A percentile compares a stretch with the other conserved stretches of the same genome.
Conservation (phyloP, 2,329 filamentous ascomycete species). For the Fusarium papillatum region DNA sequence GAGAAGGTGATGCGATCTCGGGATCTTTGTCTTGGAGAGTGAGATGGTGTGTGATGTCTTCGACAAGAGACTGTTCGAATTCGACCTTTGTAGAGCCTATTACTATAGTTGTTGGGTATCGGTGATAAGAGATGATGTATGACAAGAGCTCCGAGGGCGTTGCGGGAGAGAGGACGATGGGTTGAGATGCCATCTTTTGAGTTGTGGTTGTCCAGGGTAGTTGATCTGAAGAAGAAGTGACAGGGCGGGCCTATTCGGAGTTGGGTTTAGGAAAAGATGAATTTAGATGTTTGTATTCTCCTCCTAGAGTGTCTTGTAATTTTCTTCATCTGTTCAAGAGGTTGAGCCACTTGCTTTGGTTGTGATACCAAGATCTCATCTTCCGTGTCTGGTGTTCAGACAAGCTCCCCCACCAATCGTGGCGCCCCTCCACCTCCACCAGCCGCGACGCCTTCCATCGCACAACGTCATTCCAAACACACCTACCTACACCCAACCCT, state of each 20-base stretch:
- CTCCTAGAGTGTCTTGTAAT: background rate
- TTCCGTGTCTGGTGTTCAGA: background rate
- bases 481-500: conserved; percentile 24
- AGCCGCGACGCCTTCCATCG: conserved; percentile 5
- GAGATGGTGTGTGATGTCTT: conserved; percentile 56
- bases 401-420: conserved; percentile 30
- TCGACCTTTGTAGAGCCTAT: conserved; percentile 75
- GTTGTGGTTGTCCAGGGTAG: conserved; percentile 31
- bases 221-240: background rate
- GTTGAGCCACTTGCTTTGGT: background rate
- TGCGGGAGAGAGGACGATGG: conserved; percentile 64
- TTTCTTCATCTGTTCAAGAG: background rate
- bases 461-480: conserved; percentile 45
- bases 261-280: background rate
- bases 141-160: conserved; percentile 74
- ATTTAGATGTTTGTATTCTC: rapidly evolving
- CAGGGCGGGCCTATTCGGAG: background rate
- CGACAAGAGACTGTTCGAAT: conserved; percentile 73
- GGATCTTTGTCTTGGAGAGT: background rate
- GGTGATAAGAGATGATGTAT: conserved; percentile 70
- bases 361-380: background rate
- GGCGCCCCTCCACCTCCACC: conserved; percentile 40
- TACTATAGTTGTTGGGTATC: conserved; percentile 74
- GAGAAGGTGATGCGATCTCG: background rate
- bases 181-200: conserved; percentile 40